Evolutionary conservation across 73 alveolate species (phyloP).

Genomic region (Effrenium voratum): DNA sequence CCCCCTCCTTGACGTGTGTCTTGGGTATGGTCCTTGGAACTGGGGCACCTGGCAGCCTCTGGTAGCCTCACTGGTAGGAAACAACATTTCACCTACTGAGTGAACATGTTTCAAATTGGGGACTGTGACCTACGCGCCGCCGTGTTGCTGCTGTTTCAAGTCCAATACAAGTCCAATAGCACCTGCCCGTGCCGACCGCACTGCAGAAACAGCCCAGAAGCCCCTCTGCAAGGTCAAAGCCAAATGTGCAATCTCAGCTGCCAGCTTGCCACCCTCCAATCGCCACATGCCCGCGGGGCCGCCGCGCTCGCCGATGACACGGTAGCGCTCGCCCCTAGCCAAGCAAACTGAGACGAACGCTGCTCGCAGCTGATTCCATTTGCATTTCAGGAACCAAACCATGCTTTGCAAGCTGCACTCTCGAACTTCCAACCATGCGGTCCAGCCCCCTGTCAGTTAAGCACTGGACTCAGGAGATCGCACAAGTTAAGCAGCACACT

Average conservation of each 20-base stretch:
- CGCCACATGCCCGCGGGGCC: slow-evolving; percentile 94
- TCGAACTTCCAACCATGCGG: no score
- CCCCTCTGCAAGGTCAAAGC: background rate
- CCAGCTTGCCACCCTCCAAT: slow-evolving; percentile 65
- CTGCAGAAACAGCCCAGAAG: background rate
- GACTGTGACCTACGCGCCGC: background rate
- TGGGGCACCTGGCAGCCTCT: background rate
- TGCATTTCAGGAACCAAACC: background rate
- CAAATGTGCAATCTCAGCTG: no score
- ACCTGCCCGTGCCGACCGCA: background rate
- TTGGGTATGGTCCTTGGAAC: slow-evolving; percentile 53
- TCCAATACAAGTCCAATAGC: background rate
- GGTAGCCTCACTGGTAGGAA: background rate
- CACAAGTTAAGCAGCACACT: background rate
- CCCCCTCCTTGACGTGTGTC: slow-evolving; percentile 85
- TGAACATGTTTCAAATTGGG: background rate
- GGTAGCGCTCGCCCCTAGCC: slow-evolving; percentile 81
- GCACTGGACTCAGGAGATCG: background rate
- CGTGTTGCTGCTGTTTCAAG: background rate
- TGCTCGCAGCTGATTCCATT: no score
- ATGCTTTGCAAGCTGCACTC: no score
- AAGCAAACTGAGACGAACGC: no score
- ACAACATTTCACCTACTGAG: no score
- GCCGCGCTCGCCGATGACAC: slow-evolving; percentile 75
- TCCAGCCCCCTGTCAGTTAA: background rate